Conservation (phyloP, 768 basidiomycete genomes). For the Suillus ampliporus region DNA sequence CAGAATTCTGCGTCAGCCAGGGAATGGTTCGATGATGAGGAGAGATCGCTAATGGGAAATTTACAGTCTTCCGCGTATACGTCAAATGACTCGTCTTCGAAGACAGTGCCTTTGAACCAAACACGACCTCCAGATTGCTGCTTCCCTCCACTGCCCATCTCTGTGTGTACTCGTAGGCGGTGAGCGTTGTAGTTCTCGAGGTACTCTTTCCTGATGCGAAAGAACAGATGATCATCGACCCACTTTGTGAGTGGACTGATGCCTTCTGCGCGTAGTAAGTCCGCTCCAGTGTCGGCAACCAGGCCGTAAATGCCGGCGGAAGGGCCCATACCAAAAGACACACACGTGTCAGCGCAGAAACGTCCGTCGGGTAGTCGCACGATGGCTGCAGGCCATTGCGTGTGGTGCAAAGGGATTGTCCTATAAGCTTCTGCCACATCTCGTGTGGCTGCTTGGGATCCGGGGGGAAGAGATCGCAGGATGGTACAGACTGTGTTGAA, state of each 20-base stretch:
- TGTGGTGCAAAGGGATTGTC: constrained; percentile 25
- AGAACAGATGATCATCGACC: constrained; percentile 39
- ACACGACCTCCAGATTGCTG: constrained; percentile 14
- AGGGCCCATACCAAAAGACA: constrained; percentile 31
- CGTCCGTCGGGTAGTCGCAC: constrained; percentile 17
- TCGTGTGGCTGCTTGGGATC: constrained; percentile 34
- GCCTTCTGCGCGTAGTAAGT: constrained; percentile 30
- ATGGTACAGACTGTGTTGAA: constrained; percentile 37
- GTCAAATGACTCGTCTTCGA: constrained; percentile 22
- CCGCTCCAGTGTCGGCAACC: constrained; percentile 32
- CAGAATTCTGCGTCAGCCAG: neutral
- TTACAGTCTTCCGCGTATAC: constrained; percentile 41
- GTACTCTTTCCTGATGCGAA: constrained; percentile 26
- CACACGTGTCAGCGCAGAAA: constrained; percentile 31
- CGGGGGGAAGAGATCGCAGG: constrained; percentile 31
- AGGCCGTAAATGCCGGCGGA: constrained; percentile 32
- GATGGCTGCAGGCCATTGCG: constrained; percentile 30
- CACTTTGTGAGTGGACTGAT: constrained; percentile 34
- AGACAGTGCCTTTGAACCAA: constrained; percentile 32
- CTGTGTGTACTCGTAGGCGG: accelerated
- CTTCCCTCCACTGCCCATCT: neutral
- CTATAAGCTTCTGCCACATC: constrained; percentile 34
- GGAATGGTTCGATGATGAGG: neutral
- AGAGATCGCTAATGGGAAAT: constrained; percentile 11
- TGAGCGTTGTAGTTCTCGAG: constrained; percentile 35